Conservation (phyloP, 2,329 filamentous ascomycete species). For the Alternaria infectoria region DNA sequence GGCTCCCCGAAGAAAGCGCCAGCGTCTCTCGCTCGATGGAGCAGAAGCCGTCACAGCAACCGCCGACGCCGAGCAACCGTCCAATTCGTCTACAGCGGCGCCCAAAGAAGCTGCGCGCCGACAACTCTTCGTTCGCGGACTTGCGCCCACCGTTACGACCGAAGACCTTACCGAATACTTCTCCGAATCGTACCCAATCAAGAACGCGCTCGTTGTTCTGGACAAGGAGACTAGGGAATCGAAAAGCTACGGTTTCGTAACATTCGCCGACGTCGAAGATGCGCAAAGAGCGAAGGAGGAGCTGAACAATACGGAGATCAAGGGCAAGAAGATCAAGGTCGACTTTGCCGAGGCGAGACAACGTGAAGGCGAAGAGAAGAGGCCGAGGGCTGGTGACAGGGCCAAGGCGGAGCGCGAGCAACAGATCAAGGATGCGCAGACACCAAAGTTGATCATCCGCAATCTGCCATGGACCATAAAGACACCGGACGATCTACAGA, state of each 20-base stretch:
- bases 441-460: constrained; percentile 85
- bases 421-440: constrained; percentile 67
- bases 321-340: constrained; percentile 81
- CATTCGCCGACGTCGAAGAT: constrained; percentile 92
- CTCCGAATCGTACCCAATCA: constrained; percentile 91
- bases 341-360: constrained; percentile 88
- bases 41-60: constrained; percentile 39
- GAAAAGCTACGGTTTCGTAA: constrained; percentile 95
- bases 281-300: constrained; percentile 80
- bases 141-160: constrained; percentile 78
- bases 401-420: constrained; percentile 73
- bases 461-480: constrained; percentile 98
- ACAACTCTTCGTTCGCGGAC: constrained; percentile 83
- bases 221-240: constrained; percentile 87
- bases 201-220: constrained; percentile 90
- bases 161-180: constrained; percentile 87
- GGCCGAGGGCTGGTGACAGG: constrained; percentile 51
- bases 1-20: constrained; percentile 50
- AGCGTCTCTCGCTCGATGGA: constrained; percentile 50
- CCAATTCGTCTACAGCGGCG: constrained; percentile 19
- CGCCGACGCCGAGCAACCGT: constrained; percentile 27
- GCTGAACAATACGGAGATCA: constrained; percentile 77
- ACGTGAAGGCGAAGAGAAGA: constrained; percentile 59
- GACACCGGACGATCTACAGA: constrained; percentile 76
- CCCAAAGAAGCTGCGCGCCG: constrained; percentile 51